Percentiles rank a stretch among this genome's conserved stretches.
Evolutionary conservation across 495 filamentous ascomycete species (phyloP).

Genomic region (Pyrenopolyporus hunteri): DNA sequence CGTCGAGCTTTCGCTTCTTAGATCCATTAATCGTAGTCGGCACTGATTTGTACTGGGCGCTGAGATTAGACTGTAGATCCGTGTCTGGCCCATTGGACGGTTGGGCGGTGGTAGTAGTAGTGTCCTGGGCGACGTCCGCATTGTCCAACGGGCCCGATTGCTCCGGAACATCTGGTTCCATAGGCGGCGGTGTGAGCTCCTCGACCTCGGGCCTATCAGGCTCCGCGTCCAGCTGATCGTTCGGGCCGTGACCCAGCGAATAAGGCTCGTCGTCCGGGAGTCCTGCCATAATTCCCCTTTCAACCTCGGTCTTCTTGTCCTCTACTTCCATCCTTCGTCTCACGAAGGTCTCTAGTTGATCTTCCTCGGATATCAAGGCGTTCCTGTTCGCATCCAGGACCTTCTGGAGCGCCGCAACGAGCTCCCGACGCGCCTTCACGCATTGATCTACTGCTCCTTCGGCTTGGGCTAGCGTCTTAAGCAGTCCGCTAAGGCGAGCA

Average conservation of each 20-base stretch:
- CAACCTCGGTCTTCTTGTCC: constrained; percentile 79
- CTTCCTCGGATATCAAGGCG: constrained; percentile 70
- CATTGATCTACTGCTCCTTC: constrained; percentile 88
- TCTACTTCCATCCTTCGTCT: constrained; percentile 71
- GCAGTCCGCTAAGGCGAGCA: constrained; percentile 81
- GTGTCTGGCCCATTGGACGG: constrained; percentile 48
- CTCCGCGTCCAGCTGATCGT: constrained; percentile 52
- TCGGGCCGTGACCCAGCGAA: constrained; percentile 37
- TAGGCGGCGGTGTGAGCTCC: constrained; percentile 75
- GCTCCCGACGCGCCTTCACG: constrained; percentile 79
- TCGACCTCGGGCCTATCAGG: constrained; percentile 77
- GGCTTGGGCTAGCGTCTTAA: constrained; percentile 88
- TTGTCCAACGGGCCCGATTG: constrained; percentile 15
- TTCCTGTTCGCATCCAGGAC: constrained; percentile 76
- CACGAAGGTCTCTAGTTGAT: constrained; percentile 61
- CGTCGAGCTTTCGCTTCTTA: constrained; percentile 79
- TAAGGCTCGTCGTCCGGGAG: constrained; percentile 56
- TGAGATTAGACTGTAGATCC: constrained; percentile 59
- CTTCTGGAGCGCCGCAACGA: constrained; percentile 83
- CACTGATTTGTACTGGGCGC: constrained; percentile 53
- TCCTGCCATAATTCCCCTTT: constrained; percentile 84
- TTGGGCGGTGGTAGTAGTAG: constrained; percentile 48
- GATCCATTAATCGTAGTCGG: constrained; percentile 51
- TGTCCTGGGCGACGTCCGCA: constrained; percentile 36
- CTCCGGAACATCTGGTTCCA: constrained; percentile 45